Evolutionary conservation across 2,329 filamentous ascomycete genomes (phyloP).

Genomic region (Sporothrix curviconia): DNA sequence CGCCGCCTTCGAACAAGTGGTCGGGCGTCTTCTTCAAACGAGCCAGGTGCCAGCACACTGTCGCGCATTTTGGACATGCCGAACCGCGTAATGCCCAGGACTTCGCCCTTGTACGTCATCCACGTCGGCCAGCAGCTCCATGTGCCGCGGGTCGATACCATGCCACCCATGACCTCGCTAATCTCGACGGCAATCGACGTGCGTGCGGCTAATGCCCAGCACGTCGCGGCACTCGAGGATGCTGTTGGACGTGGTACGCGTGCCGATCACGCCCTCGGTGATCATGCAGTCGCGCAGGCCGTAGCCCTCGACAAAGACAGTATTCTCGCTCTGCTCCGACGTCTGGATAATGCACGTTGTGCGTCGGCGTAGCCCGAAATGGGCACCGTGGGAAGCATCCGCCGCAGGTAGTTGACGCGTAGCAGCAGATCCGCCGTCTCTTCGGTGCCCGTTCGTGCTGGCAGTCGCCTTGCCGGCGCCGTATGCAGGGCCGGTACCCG

Average conservation of each 20-base stretch:
- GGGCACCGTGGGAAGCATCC: slow-evolving; percentile 71
- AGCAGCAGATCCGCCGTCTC: slow-evolving; percentile 61
- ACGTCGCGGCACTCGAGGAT: slow-evolving; percentile 85
- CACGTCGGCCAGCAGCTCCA: slow-evolving; percentile 93
- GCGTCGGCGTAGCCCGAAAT: slow-evolving; percentile 87
- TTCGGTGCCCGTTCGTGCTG: slow-evolving; percentile 30
- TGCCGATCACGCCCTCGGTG: slow-evolving; percentile 82
- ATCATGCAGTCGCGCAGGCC: slow-evolving; percentile 85
- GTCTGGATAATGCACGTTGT: slow-evolving; percentile 84
- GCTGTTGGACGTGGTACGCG: slow-evolving; percentile 68
- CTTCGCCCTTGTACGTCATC: slow-evolving; percentile 99
- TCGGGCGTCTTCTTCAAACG: slow-evolving; percentile 98
- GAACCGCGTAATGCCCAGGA: slow-evolving; percentile 93
- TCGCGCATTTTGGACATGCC: slow-evolving; percentile 95
- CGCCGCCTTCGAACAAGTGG: slow-evolving; percentile 90
- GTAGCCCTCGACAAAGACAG: slow-evolving; percentile 89
- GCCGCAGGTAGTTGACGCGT: slow-evolving; percentile 78
- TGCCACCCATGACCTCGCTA: slow-evolving; percentile 77
- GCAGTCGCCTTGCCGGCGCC: slow-evolving; percentile 32
- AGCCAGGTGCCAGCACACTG: slow-evolving; percentile 83
- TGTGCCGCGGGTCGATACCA: slow-evolving; percentile 96
- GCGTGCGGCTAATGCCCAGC: slow-evolving; percentile 83
- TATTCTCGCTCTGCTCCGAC: slow-evolving; percentile 59
- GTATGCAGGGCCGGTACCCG: slow-evolving; percentile 22
- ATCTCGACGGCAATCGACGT: slow-evolving; percentile 88